Base-by-base conservation (phyloP, 1,139 yeast species). In the Entelexis paramagnoliae region DNA sequence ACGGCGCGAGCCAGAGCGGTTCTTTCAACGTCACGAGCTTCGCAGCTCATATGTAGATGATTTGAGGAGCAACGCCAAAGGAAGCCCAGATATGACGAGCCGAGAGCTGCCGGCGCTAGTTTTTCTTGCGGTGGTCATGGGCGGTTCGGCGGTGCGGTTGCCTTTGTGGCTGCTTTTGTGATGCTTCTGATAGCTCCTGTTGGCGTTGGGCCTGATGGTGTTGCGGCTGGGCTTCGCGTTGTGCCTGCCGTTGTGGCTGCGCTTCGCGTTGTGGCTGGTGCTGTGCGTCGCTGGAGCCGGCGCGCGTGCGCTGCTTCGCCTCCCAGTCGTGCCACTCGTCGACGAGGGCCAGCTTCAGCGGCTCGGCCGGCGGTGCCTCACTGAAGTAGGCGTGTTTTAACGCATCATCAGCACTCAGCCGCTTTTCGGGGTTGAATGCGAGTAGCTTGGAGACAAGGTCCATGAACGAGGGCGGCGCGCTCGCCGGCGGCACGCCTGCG, bases 261-360 rank as follows among this genome's bases (percentile, higher is more conserved):
- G 16, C 16, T 20, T 17, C 30, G 9, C 4, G 17, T 8, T 11
- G 29, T 14, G 10, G 33, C 24, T 8, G 44, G 8, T 26, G 44
- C 34, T 40, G 44, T 14, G 17, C 14, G 4, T 40, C 44, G 10
- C 36, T 19, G 26, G 33, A n/a, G 29, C 33, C 35, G 11, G 28
- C 24, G 26, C 56, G 54, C n/a, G 54, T 50, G 7, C 86, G 78
- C 68, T 81, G 82, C 67, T 91, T 88, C 4, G 96, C 94, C 64
- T 91, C 98, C 66, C 83, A 89, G 64, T 91, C 98, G 64, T 91
- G 98, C 94, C 97, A 89, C 66, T 93, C 97, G 2, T 88, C 88
- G 52, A 76, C 74, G 14, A 28, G 35, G 58, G 82, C 70, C 53
- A 81, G 74, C 14, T 69, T 69, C 48, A 80, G 67, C 6, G 75